Base-by-base conservation (phyloP, 345 rosid genomes). In the Gossypium raimondii region DNA sequence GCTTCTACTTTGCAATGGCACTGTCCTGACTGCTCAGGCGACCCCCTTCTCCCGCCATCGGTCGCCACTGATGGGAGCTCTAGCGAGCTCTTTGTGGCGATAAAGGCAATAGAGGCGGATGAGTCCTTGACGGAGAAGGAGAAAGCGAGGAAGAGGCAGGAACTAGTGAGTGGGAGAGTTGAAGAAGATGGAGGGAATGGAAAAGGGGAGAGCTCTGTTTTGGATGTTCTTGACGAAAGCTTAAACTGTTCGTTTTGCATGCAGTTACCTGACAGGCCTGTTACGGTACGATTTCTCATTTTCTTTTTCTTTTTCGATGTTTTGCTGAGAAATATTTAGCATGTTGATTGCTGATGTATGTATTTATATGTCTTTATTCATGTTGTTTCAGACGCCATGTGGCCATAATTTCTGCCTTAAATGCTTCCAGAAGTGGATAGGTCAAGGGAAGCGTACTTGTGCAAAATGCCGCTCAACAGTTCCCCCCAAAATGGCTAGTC, bases 321-420 rank as follows among this genome's bases (percentile, higher is more conserved):
- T 58, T 27, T 18, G 17, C 27, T 1, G 14, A 64, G 12, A 62
- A 14, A 62, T 29, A 5, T 63, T 18, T 1, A 24, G 56, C 1
- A 7, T 13, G 57, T 25, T 11, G 24, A 71, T 18, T 53, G 44
- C 41, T 70, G 25, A 79, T 65, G 2, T 78, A 0, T 52, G 7
- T 34, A 34, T 34, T 34, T 34, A 34, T 34, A 5, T 34, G 41
- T 34, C 41, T 61, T 69, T 29, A 13, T 71, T 66, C 75, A 3
- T 75, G 58, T 55, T 72, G 66, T 73, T 82, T 20, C 90, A 90
- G 93, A 86, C 88, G 10, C 89, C 91, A 9, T 90, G 93, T 60
- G 95, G 90, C 2, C 93, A 88, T 78, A 88, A 88, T 60, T 90
- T 86, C 70, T 87, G 91, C 80, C 70, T 90, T 57, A 85, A 80